Percentiles rank a stretch among this genome's conserved stretches.
These are phyloP conservation scores for Fusarium camptoceras DNA, from an alignment of 2,329 filamentous ascomycete genomes.

Conservation along the genomic window DNA sequence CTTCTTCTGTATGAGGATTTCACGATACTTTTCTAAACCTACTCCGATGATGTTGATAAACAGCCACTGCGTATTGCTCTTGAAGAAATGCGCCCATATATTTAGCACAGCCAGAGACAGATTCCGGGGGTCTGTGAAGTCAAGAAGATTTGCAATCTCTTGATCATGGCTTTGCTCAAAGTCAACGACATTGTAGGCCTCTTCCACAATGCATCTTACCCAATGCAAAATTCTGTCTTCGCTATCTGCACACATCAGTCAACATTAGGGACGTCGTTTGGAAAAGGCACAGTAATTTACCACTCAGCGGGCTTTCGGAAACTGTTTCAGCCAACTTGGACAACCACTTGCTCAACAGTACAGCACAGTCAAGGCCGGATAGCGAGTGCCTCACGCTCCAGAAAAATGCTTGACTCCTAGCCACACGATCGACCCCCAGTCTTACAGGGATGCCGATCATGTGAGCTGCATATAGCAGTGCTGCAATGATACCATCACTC, in stretches of 20 bases:
- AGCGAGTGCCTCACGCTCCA: constrained; percentile 69
- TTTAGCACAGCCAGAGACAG: constrained; percentile 53
- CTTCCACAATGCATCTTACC: constrained; percentile 59
- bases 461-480: constrained; percentile 65
- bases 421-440: constrained; percentile 65
- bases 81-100: constrained; percentile 61
- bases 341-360: constrained; percentile 63
- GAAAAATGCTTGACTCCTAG: constrained; percentile 65
- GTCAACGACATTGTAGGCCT: constrained; percentile 55
- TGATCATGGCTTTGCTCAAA: constrained; percentile 46
- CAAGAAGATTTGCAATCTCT: not conserved
- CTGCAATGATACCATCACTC: constrained; percentile 60
- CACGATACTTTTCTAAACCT: constrained; percentile 54
- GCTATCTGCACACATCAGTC: constrained; percentile 45
- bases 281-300: not conserved
- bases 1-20: constrained; percentile 31
- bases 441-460: constrained; percentile 67
- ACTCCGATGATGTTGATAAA: constrained; percentile 60
- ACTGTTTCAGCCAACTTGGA: constrained; percentile 1
- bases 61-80: constrained; percentile 61
- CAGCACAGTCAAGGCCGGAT: constrained; percentile 65
- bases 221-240: constrained; percentile 60
- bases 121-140: not conserved
- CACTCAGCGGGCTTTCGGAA: not conserved
- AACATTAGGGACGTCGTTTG: rapidly evolving